Evolutionary conservation across 2,329 filamentous ascomycete species (phyloP).

Genomic region (Dactylonectria estremocensis): DNA sequence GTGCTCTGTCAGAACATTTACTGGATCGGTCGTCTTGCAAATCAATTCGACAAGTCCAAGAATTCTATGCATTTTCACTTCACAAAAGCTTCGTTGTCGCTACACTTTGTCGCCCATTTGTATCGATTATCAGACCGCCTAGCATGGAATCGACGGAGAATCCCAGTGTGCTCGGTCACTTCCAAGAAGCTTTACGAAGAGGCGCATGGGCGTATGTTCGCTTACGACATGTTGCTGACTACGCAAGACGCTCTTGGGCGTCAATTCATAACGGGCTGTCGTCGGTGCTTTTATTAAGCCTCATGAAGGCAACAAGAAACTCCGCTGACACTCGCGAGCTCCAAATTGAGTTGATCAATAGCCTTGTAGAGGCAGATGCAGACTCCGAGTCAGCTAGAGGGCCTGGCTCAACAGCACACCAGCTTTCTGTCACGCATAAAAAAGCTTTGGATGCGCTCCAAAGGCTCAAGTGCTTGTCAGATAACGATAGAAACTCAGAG

Average conservation of each 20-base stretch:
- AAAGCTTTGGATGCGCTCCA: constrained; percentile 35
- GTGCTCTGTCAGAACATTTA: constrained; percentile 19
- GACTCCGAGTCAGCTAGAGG: constrained; percentile 1
- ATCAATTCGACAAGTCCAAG: constrained; percentile 35
- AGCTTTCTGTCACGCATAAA: constrained; percentile 34
- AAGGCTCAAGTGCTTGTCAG: constrained; percentile 21
- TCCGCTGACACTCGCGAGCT: constrained; percentile 30
- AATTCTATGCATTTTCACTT: constrained; percentile 28
- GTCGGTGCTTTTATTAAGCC: constrained; percentile 35
- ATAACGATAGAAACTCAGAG: constrained; percentile 5
- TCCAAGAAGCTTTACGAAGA: constrained; percentile 25
- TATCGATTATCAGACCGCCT: constrained; percentile 10
- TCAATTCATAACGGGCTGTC: constrained; percentile 41
- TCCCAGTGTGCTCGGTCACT: constrained; percentile 1
- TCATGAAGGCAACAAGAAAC: constrained; percentile 26
- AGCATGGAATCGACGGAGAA: not conserved
- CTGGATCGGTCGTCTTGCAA: constrained; percentile 11
- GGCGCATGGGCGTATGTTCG: constrained; percentile 32
- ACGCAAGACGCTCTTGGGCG: constrained; percentile 40
- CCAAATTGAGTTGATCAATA: constrained; percentile 33
- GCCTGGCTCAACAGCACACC: not conserved
- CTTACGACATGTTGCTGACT: constrained; percentile 28
- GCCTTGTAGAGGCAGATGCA: constrained; percentile 20
- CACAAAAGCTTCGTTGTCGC: constrained; percentile 36
- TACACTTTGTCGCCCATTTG: constrained; percentile 31